These are phyloP conservation scores for Rhodotorula sp. DNA, from an alignment of 1,284 basidiomycete species.

Conservation along the genomic window DNA sequence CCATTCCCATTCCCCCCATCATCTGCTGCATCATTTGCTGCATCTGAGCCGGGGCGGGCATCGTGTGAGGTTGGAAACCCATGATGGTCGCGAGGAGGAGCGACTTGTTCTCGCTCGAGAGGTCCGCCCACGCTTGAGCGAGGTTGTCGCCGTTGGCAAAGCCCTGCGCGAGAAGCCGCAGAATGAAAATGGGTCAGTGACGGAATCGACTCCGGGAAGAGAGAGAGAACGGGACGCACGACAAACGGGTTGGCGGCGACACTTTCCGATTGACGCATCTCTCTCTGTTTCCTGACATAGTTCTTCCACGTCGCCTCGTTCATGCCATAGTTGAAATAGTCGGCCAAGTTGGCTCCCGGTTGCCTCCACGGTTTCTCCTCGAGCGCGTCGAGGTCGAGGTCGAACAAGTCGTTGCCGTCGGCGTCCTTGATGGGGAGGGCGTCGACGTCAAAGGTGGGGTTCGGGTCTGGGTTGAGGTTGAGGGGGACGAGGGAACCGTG, in stretches of 20 bases:
- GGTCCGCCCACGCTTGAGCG: constrained; percentile 63
- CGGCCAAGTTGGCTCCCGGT: constrained; percentile 88
- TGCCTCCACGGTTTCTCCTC: constrained; percentile 82
- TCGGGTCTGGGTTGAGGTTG: constrained; percentile 10
- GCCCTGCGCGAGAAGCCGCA: constrained; percentile 3
- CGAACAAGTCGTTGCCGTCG: constrained; percentile 58
- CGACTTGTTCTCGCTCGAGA: constrained; percentile 43
- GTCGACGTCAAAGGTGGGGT: constrained; percentile 44
- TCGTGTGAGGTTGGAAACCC: constrained; percentile 34
- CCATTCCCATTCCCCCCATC: constrained; percentile 14
- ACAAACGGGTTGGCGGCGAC: constrained; percentile 50
- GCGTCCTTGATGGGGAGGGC: constrained; percentile 25
- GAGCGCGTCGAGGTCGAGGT: constrained; percentile 79
- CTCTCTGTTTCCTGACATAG: constrained; percentile 80
- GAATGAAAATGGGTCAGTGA: neutral
- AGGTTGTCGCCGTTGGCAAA: constrained; percentile 61
- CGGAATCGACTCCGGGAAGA: neutral
- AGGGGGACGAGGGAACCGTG: constrained; percentile 30
- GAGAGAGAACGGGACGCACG: constrained; percentile 36
- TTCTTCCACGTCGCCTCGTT: constrained; percentile 94
- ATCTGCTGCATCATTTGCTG: constrained; percentile 22
- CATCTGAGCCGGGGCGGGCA: constrained; percentile 24
- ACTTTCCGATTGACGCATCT: constrained; percentile 63
- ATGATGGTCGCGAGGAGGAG: constrained; percentile 45
- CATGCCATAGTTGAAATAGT: constrained; percentile 99